Percentiles rank a stretch among this genome's conserved stretches.
Conservation (phyloP, 768 basidiomycete species). For the Tylopilus cervinicoccineus region DNA sequence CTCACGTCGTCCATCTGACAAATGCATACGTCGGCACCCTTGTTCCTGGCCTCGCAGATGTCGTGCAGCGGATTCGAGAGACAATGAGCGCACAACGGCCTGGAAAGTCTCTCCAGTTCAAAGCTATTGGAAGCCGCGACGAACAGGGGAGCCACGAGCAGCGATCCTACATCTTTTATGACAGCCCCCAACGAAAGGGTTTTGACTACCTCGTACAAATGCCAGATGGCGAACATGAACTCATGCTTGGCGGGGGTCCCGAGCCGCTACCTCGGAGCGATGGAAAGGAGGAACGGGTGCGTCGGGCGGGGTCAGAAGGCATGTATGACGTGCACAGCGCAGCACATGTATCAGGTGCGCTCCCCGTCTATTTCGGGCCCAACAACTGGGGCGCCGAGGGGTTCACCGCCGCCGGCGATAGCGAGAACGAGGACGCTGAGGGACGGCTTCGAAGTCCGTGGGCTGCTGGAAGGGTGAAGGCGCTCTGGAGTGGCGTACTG, state of each 20-base stretch:
- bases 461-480: constrained; percentile 46
- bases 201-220: constrained; percentile 74
- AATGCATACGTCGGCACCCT: constrained; percentile 50
- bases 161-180: constrained; percentile 59
- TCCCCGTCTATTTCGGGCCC: constrained; percentile 52
- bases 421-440: constrained; percentile 10
- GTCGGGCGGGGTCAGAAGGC: constrained; percentile 27
- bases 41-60: constrained; percentile 37
- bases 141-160: constrained; percentile 32
- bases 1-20: constrained; percentile 50
- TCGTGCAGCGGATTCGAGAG: constrained; percentile 38
- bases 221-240: constrained; percentile 38
- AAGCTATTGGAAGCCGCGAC: not conserved
- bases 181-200: constrained; percentile 32
- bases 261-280: constrained; percentile 20
- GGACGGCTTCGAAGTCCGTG: constrained; percentile 21
- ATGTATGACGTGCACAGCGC: constrained; percentile 34
- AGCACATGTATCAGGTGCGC: constrained; percentile 44
- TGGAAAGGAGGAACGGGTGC: constrained; percentile 2
- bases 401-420: constrained; percentile 13
- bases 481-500: constrained; percentile 62
- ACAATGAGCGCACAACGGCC: constrained; percentile 65
- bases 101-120: constrained; percentile 33
- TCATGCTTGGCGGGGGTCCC: constrained; percentile 69
- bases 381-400: constrained; percentile 42